Conservation (phyloP, 805 yeast genomes). For the Candida sakaeoensis region DNA sequence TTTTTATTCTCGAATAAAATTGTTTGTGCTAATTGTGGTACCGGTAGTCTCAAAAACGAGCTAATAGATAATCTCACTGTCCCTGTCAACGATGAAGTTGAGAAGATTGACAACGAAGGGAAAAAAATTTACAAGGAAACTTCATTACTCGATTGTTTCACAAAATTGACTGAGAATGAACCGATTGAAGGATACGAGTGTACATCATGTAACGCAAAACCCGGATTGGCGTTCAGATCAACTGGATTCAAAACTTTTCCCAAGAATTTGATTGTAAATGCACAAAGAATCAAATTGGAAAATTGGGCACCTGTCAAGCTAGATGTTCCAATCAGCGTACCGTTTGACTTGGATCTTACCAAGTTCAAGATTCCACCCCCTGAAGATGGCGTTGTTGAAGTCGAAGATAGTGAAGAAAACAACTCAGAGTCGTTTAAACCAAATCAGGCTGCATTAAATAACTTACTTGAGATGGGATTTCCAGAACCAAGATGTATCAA, state of each 20-base stretch:
- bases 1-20: constrained; percentile 65
- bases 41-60: constrained; percentile 56
- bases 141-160: constrained; percentile 48
- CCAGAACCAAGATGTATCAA: constrained; percentile 58
- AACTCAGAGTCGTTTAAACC: constrained; percentile 48
- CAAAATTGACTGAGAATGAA: constrained; percentile 44
- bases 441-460: constrained; percentile 49
- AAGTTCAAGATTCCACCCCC: constrained; percentile 39
- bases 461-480: constrained; percentile 84
- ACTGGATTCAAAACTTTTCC: constrained; percentile 64
- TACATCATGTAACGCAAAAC: constrained; percentile 43
- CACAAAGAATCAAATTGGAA: constrained; percentile 75
- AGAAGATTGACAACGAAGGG: constrained; percentile 38
- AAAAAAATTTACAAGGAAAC: constrained; percentile 47
- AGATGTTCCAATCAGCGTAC: constrained; percentile 64
- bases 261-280: constrained; percentile 61
- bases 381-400: constrained; percentile 25
- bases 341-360: constrained; percentile 43
- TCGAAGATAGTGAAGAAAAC: constrained; percentile 15
- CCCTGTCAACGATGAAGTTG: constrained; percentile 45
- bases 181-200: constrained; percentile 59
- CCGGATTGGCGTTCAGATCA: constrained; percentile 34
- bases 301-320: constrained; percentile 90
- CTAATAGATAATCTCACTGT: constrained; percentile 63
- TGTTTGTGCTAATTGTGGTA: constrained; percentile 52